These are phyloP conservation scores for Aspergillus sp. DNA, from an alignment of 2,329 filamentous ascomycete genomes.

Conservation along the genomic window DNA sequence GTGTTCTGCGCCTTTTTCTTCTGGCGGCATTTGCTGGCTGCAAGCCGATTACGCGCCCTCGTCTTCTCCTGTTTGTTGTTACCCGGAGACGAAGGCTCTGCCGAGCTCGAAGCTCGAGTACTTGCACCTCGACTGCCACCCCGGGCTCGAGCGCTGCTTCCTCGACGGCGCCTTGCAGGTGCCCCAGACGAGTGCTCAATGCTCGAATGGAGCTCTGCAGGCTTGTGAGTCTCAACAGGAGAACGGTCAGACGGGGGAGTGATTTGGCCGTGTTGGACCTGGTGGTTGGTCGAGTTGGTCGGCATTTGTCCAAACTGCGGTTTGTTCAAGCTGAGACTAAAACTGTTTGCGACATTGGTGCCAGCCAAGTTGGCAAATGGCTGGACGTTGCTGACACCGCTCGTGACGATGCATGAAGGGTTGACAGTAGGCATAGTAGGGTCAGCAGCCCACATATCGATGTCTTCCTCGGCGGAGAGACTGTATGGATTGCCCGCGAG, in stretches of 20 bases:
- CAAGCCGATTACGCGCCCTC: constrained; percentile 60
- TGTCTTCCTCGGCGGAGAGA: neutral
- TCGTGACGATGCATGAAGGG: neutral
- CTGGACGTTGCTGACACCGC: neutral
- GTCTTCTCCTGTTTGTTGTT: constrained; percentile 48
- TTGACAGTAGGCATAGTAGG: neutral
- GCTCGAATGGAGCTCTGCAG: neutral
- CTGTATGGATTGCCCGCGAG: neutral
- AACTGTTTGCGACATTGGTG: neutral
- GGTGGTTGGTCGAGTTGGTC: constrained; percentile 35
- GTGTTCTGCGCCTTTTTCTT: constrained; percentile 62
- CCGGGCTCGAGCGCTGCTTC: neutral
- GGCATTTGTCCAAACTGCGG: constrained; percentile 19
- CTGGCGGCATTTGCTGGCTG: constrained; percentile 61
- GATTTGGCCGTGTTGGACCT: constrained; percentile 40
- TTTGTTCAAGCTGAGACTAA: neutral
- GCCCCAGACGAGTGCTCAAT: neutral
- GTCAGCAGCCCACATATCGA: neutral
- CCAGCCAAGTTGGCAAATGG: neutral
- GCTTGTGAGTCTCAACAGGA: neutral
- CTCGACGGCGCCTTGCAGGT: neutral
- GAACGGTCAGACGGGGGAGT: constrained; percentile 35
- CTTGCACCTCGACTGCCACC: neutral
- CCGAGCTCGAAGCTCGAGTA: neutral
- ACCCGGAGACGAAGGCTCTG: neutral